Evolutionary conservation across 495 filamentous ascomycete genomes (phyloP), one percentile per base, ranked within the genome.

Genomic region (Haplographium delicatum): DNA sequence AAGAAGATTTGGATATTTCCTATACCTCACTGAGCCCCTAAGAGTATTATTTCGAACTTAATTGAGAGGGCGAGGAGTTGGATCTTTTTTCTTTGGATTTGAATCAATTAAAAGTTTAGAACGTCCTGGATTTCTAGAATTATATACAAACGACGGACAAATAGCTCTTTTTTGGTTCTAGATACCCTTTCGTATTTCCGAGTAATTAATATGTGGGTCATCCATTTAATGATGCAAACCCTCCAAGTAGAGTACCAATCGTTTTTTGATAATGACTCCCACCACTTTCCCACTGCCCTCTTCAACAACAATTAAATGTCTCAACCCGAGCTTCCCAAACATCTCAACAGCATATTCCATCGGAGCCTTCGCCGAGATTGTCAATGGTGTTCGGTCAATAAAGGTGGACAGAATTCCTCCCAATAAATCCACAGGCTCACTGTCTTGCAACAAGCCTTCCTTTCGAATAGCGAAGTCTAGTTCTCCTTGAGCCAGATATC

Each of bases 261-360:
- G 44, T 53, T 70, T 67, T 50, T 70, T 68, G 34, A 70, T 66
- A 30, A 70, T 63, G 9, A 68, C 68, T 11, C 69, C 69, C 3
- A 66, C 57, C 27, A 73, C 58, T 33, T 54, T 58, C 6, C 45
- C 46, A 27, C 11, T 55, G 13, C 70, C 69, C 52, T 75, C 70
- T 47, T 73, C 72, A 23, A 69, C 67, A 15, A 79, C 63, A 56
- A 72, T 71, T 25, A 79, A 38, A 65, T 78, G 63, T 50, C 75
- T 60, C 54, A 81, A 44, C 0, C 76, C 77, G 37, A 81, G 54
- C 57, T 74, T 78, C 11, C 71, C 72, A 68, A 81, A 81, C 69
- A 80, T 73, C 65, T 80, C 75, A 19, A 78, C 71, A 8, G 68
- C 71, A 62, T 76, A 78, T 60, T 81, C 76, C 59, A 80, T 64